A percentile compares a stretch with the other conserved stretches of the same genome.
Evolutionary conservation across 2,329 filamentous ascomycete genomes (phyloP).

Genomic region (Zymoseptoria crescenta): DNA sequence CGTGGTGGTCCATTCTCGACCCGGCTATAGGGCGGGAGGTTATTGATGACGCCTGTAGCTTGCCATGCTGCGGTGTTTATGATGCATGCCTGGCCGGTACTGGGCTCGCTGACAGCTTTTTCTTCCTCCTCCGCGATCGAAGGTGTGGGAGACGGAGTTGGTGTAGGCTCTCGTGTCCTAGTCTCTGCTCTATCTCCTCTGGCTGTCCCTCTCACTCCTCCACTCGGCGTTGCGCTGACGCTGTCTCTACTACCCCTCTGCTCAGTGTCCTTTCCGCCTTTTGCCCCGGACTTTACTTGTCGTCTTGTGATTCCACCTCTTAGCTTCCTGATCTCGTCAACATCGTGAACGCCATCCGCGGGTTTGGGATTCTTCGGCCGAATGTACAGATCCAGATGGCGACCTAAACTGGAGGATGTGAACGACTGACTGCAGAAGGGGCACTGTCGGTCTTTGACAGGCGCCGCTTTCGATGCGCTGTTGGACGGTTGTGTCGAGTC

Average conservation of each 20-base stretch:
- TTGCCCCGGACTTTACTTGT: slow-evolving; percentile 54
- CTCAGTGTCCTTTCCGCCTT: slow-evolving; percentile 8
- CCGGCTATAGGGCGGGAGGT: slow-evolving; percentile 47
- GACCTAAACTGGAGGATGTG: slow-evolving; percentile 85
- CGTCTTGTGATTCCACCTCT: slow-evolving; percentile 79
- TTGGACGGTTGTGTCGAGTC: slow-evolving; percentile 10
- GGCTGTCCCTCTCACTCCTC: not conserved
- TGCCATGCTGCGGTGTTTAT: slow-evolving; percentile 65
- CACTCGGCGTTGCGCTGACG: not conserved
- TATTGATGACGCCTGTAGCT: slow-evolving; percentile 68
- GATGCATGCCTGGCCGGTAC: slow-evolving; percentile 16
- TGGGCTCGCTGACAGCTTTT: not conserved
- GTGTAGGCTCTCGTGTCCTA: not conserved
- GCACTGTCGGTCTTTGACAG: slow-evolving; percentile 72
- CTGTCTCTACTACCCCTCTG: not conserved
- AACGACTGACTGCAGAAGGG: slow-evolving; percentile 84
- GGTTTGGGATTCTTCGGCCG: slow-evolving; percentile 87
- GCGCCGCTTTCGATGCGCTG: slow-evolving; percentile 35
- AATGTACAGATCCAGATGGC: slow-evolving; percentile 90
- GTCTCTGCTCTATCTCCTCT: slow-evolving; percentile 6
- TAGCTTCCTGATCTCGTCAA: slow-evolving; percentile 78
- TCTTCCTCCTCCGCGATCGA: not conserved
- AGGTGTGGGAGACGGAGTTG: not conserved
- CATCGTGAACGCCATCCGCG: slow-evolving; percentile 78
- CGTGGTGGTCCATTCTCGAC: not conserved